Conservation (phyloP, 352 stramenopile species). For the Globisporangium emineosum region DNA sequence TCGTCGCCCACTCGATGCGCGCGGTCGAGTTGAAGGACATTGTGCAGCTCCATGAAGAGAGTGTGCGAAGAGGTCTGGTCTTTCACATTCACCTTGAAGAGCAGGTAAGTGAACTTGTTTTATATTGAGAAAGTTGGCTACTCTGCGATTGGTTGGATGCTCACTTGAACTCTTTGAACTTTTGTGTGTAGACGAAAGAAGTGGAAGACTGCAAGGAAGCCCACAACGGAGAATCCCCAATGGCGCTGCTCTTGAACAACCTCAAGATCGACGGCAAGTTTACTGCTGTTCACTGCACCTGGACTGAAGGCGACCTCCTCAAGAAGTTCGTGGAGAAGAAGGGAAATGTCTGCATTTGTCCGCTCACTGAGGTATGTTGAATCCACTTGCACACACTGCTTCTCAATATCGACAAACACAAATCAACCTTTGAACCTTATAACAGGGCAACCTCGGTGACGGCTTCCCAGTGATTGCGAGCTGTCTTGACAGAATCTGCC, state of each 20-base stretch:
- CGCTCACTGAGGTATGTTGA: conserved; percentile 49
- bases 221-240: conserved; percentile 51
- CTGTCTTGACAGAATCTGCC: conserved; percentile 60
- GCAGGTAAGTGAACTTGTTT: conserved; percentile 22
- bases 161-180: background rate
- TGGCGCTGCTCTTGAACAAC: conserved; percentile 63
- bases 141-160: background rate
- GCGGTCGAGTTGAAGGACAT: conserved; percentile 60
- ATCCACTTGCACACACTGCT: background rate
- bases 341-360: conserved; percentile 75
- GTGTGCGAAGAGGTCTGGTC: conserved; percentile 53
- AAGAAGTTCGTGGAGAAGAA: conserved; percentile 55
- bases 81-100: conserved; percentile 71
- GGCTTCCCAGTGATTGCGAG: conserved; percentile 67
- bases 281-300: conserved; percentile 76
- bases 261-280: conserved; percentile 70
- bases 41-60: conserved; percentile 64
- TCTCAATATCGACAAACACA: background rate
- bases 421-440: background rate
- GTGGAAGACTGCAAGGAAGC: conserved; percentile 71
- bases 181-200: conserved; percentile 46
- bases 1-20: conserved; percentile 77
- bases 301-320: conserved; percentile 54
- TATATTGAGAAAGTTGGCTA: background rate
- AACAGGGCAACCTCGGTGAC: conserved; percentile 62